Evolutionary conservation across 2,329 filamentous ascomycete species (phyloP).

Genomic region (Botryosphaeria dothidea): DNA sequence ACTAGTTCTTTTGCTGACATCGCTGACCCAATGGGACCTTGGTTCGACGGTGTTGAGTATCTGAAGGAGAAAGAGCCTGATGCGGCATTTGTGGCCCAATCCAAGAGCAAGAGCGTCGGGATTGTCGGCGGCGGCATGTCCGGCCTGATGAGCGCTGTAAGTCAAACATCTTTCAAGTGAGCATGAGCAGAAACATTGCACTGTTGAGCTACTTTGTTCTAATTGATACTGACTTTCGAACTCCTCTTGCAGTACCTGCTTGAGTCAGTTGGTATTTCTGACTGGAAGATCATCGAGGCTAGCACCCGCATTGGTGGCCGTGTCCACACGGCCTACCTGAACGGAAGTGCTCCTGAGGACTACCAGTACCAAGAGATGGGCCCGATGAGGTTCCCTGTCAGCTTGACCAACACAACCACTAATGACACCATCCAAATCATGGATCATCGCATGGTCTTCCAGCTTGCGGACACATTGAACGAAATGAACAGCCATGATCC

Average conservation of each 20-base stretch:
- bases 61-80: conserved; percentile 57
- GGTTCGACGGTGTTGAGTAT: conserved; percentile 66
- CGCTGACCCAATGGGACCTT: conserved; percentile 59
- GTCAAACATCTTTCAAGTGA: neutral
- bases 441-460: conserved; percentile 66
- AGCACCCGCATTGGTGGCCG: conserved; percentile 63
- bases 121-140: conserved; percentile 68
- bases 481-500: conserved; percentile 56
- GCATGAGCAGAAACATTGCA: neutral
- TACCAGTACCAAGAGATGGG: conserved; percentile 71
- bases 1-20: conserved; percentile 48
- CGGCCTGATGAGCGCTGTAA: conserved; percentile 61
- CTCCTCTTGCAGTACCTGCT: conserved; percentile 35
- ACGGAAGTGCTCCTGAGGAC: conserved; percentile 57
- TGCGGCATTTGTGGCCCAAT: conserved; percentile 52
- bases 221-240: neutral
- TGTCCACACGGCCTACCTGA: conserved; percentile 64
- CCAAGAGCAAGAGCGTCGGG: conserved; percentile 61
- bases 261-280: conserved; percentile 57
- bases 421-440: conserved; percentile 61
- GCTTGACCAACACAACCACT: conserved; percentile 48
- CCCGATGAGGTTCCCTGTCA: conserved; percentile 64
- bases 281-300: conserved; percentile 64
- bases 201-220: too few species aligned
- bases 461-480: conserved; percentile 63